A percentile compares a stretch with the other conserved stretches of the same genome.
Conservation (phyloP, 2,329 filamentous ascomycete species). For the Botryotinia narcissicola region DNA sequence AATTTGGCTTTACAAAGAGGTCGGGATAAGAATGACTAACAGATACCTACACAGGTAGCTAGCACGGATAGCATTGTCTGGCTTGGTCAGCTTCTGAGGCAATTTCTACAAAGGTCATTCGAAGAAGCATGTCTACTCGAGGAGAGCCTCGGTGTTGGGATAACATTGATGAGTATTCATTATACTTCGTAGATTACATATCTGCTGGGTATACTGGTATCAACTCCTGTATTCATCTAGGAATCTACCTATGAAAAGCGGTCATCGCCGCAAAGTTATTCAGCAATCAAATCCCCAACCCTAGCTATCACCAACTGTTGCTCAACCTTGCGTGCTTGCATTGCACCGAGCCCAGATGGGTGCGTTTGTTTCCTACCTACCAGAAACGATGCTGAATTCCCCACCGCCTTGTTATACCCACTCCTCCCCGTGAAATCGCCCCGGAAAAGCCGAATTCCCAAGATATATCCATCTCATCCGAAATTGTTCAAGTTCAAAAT, state of each 20-base stretch:
- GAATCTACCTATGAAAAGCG: background rate
- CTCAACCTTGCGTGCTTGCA: constrained; percentile 1
- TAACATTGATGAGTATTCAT: background rate
- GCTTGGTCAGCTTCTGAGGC: background rate
- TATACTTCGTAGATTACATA: background rate
- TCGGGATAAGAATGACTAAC: background rate
- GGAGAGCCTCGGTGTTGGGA: too few relatives aligned
- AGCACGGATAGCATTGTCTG: background rate
- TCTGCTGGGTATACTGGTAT: background rate
- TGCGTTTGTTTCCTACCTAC: background rate
- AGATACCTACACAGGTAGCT: background rate
- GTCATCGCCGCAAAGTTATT: background rate
- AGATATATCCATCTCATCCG: constrained; percentile 12
- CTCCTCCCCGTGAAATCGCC: background rate
- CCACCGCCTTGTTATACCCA: background rate
- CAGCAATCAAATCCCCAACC: background rate
- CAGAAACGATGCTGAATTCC: background rate
- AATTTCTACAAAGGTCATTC: background rate
- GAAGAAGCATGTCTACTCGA: background rate
- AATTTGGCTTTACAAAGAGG: background rate
- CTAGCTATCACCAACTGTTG: background rate
- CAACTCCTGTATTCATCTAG: background rate
- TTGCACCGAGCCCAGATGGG: background rate
- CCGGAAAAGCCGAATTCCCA: constrained; percentile 15
- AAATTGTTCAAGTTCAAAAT: background rate